Evolutionary conservation across 345 rosid genomes (phyloP).

Genomic region (Syzygium aqueum): DNA sequence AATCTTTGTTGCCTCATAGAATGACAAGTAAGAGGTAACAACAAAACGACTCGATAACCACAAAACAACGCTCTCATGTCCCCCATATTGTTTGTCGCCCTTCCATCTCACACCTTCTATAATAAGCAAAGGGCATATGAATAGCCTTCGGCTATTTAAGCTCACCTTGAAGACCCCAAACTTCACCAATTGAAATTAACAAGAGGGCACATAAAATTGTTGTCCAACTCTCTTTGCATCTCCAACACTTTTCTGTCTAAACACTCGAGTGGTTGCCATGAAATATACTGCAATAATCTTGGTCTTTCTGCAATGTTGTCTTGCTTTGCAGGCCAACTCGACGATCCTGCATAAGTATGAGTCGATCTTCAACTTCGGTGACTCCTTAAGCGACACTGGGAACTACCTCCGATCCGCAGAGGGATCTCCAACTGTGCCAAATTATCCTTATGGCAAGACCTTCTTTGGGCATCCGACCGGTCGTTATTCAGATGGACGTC

Average conservation of each 20-base stretch:
- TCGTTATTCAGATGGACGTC: slow-evolving; percentile 66
- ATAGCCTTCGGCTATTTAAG: background rate
- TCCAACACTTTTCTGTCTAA: rapidly evolving
- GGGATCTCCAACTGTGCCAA: slow-evolving; percentile 36
- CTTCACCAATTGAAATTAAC: background rate
- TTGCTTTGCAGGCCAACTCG: background rate
- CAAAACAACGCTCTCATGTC: background rate
- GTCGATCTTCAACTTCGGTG: slow-evolving; percentile 71
- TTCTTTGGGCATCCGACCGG: slow-evolving; percentile 54
- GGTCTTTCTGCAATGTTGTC: background rate
- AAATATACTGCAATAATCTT: background rate
- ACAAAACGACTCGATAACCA: background rate
- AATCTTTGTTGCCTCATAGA: background rate
- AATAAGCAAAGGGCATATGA: background rate
- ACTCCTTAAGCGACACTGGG: slow-evolving; percentile 76
- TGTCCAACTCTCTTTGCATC: background rate
- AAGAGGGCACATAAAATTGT: background rate
- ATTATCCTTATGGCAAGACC: slow-evolving; percentile 54
- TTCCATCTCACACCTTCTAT: background rate
- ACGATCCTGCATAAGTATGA: slow-evolving; percentile 23
- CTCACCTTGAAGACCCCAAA: background rate
- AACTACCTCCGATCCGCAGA: slow-evolving; percentile 52
- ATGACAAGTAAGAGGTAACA: background rate
- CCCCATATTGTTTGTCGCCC: background rate
- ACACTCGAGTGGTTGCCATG: background rate